A percentile compares a stretch with the other conserved stretches of the same genome.
Evolutionary conservation across 208 protist species (phyloP).

Genomic region (Plasmodiophora brassicae): DNA sequence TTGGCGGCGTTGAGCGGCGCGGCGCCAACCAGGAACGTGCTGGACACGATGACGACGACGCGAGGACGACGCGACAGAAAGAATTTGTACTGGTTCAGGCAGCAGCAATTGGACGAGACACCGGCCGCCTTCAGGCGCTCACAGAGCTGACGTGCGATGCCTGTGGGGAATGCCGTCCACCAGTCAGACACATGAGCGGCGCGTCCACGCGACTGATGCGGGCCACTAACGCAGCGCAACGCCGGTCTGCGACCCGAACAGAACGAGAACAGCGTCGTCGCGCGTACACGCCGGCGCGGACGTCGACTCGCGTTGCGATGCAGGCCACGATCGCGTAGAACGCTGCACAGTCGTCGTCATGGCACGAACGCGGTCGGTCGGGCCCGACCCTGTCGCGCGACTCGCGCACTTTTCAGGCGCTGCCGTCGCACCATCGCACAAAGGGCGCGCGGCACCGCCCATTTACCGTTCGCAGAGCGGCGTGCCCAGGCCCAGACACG

Average conservation of each 20-base stretch:
- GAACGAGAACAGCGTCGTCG: neutral
- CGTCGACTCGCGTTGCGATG: too few relatives aligned
- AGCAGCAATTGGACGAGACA: neutral
- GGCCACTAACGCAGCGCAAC: neutral
- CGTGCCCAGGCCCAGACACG: too few relatives aligned
- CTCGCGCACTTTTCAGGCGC: too few relatives aligned
- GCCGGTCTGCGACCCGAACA: constrained; percentile 26
- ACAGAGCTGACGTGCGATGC: neutral
- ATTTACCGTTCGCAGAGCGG: too few relatives aligned
- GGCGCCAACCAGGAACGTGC: neutral
- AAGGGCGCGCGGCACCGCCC: too few relatives aligned
- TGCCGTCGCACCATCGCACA: too few relatives aligned
- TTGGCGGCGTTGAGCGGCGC: neutral
- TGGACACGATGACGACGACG: neutral
- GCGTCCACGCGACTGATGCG: too few relatives aligned
- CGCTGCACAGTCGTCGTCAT: too few relatives aligned
- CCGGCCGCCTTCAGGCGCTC: neutral
- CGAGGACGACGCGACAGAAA: neutral
- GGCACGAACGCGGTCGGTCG: too few relatives aligned
- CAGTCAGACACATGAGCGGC: neutral
- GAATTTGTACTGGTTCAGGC: constrained; percentile 12
- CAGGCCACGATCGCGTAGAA: too few relatives aligned
- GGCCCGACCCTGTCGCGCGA: too few relatives aligned
- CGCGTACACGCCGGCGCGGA: too few relatives aligned
- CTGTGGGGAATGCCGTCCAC: neutral